Evolutionary conservation across 805 yeast genomes (phyloP).

Genomic region (Kazachstania bromeliacearum): DNA sequence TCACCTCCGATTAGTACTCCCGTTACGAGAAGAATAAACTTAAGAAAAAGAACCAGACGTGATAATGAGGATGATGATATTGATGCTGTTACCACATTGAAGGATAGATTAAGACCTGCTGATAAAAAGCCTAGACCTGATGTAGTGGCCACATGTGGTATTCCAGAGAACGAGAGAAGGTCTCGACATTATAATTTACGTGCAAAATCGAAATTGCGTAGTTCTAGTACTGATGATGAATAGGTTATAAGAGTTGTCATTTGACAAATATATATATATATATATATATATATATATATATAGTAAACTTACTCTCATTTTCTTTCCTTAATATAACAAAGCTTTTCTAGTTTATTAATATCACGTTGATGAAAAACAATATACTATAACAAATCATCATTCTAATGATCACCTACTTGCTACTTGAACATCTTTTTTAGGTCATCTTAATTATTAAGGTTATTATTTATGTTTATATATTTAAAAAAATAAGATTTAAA

Average conservation of each 20-base stretch:
- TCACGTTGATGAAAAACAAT: no score
- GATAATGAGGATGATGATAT: slow-evolving; percentile 3
- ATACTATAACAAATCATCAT: no score
- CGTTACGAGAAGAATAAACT: slow-evolving; percentile 1
- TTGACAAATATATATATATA: slow-evolving; percentile 1
- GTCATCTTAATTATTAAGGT: no score
- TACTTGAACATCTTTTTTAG: no score
- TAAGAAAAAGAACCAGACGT: slow-evolving; percentile 3
- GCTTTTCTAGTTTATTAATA: no score
- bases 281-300: neutral
- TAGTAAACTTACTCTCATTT: neutral
- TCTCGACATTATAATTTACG: slow-evolving; percentile 27
- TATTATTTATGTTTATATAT: no score
- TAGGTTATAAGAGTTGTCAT: neutral
- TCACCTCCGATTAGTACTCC: slow-evolving; percentile 2
- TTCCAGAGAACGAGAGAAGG: slow-evolving; percentile 23
- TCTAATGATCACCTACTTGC: no score
- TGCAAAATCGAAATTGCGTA: slow-evolving; percentile 25
- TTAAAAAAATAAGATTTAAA: no score
- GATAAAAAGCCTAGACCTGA: slow-evolving; percentile 25
- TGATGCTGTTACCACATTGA: neutral
- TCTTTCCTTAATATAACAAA: no score
- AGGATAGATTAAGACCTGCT: slow-evolving; percentile 18
- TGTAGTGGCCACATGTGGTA: slow-evolving; percentile 12
- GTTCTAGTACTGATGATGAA: slow-evolving; percentile 5